Conservation (phyloP, 495 filamentous ascomycete species). For the Pyronema domesticum region DNA sequence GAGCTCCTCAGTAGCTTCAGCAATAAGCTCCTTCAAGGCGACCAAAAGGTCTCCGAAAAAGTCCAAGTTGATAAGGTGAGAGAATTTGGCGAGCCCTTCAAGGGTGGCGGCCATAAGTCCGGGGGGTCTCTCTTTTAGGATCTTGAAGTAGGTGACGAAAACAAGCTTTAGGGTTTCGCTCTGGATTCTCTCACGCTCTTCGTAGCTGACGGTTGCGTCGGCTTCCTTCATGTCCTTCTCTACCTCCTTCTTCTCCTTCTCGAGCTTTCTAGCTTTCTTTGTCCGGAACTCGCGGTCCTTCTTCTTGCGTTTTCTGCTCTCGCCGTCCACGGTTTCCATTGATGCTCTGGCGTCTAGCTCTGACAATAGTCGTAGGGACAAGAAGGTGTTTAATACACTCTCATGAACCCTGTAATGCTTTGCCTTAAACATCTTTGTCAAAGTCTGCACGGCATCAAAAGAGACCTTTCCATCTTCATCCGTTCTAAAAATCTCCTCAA, state of each 20-base stretch:
- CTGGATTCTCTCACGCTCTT: constrained; percentile 82
- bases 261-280: constrained; percentile 52
- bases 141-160: constrained; percentile 85
- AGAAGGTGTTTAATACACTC: constrained; percentile 72
- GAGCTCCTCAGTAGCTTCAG: constrained; percentile 34
- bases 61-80: constrained; percentile 91
- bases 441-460: constrained; percentile 64
- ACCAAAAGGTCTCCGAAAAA: constrained; percentile 96
- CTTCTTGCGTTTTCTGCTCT: constrained; percentile 20
- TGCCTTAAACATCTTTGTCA: constrained; percentile 87
- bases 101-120: constrained; percentile 84
- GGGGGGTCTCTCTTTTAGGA: constrained; percentile 61
- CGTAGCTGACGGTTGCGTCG: constrained; percentile 73
- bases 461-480: constrained; percentile 79
- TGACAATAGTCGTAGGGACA: constrained; percentile 70
- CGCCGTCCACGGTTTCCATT: constrained; percentile 40
- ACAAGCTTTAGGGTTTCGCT: constrained; percentile 89
- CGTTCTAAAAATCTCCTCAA: constrained; percentile 66
- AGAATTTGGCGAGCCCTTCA: constrained; percentile 79
- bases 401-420: constrained; percentile 66
- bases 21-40: constrained; percentile 79
- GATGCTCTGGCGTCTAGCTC: constrained; percentile 77
- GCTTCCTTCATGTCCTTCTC: constrained; percentile 90
- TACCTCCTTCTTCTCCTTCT: constrained; percentile 66
- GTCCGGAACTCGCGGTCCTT: constrained; percentile 45